These are phyloP conservation scores for Chiua sp. DNA, from an alignment of 1,284 basidiomycete species.

Conservation along the genomic window DNA sequence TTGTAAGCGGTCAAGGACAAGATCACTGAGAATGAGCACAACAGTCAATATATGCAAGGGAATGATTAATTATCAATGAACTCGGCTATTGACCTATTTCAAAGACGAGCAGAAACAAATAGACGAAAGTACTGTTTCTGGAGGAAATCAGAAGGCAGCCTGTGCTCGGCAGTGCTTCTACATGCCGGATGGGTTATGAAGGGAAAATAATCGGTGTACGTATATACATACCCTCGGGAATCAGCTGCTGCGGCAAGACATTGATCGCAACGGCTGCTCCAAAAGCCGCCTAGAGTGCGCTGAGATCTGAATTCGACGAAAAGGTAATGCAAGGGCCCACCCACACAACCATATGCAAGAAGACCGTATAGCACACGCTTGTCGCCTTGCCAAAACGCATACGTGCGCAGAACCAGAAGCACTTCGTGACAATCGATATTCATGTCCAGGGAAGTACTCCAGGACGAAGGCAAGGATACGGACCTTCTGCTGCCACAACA, in stretches of 20 bases:
- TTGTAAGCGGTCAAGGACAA: constrained; percentile 19
- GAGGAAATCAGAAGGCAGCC: not conserved
- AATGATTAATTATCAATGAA: no score
- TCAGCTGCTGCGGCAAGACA: constrained; percentile 2
- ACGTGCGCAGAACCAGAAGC: constrained; percentile 25
- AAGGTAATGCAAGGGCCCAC: not conserved
- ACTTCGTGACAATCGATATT: constrained; percentile 6
- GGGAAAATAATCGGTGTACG: not conserved
- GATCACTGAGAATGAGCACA: constrained; percentile 9
- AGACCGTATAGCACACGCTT: constrained; percentile 20
- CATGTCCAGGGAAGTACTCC: no score
- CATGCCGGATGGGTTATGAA: no score
- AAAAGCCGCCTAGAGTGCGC: constrained; percentile 7
- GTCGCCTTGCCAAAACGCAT: constrained; percentile 25
- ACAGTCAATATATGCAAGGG: no score
- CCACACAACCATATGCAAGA: constrained; percentile 5
- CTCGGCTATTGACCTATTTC: constrained; percentile 6
- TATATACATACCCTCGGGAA: constrained; percentile 2
- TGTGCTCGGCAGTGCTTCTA: no score
- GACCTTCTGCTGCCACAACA: constrained; percentile 22
- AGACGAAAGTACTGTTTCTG: constrained; percentile 5
- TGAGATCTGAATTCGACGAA: not conserved
- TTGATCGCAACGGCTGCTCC: constrained; percentile 2
- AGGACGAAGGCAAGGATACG: not conserved
- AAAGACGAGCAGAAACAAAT: constrained; percentile 11